phyloP scores from a whole-genome alignment of 2,329 filamentous ascomycete genomes.

The Phoma sp. region DNA sequence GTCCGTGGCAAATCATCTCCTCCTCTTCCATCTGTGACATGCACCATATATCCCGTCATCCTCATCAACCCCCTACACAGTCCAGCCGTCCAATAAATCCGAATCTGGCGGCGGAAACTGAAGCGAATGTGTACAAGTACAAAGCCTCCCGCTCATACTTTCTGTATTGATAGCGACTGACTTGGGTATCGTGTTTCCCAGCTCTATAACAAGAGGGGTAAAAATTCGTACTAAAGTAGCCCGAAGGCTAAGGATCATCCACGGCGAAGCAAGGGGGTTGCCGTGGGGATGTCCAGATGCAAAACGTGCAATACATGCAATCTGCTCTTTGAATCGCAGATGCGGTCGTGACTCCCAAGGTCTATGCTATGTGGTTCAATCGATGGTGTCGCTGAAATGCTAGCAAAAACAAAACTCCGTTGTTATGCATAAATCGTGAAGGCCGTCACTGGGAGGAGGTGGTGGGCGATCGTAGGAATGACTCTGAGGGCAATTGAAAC shows the following conservation, averaged over 20 bases:
- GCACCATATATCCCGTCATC: constrained; percentile 10
- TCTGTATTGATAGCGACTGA: constrained; percentile 18
- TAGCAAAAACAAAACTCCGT: constrained; percentile 44
- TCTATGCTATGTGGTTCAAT: constrained; percentile 22
- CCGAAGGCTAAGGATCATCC: constrained; percentile 15
- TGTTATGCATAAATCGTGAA: constrained; percentile 47
- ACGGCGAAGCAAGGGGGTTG: constrained; percentile 15
- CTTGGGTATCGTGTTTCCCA: constrained; percentile 20
- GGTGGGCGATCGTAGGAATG: constrained; percentile 34
- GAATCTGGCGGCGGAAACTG: constrained; percentile 28
- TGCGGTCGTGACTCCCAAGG: constrained; percentile 10
- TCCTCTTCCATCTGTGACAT: constrained; percentile 9
- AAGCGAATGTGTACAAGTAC: constrained; percentile 43
- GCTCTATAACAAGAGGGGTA: background rate
- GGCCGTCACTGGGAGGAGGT: constrained; percentile 34
- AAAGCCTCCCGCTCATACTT: constrained; percentile 20
- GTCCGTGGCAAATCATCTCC: constrained; percentile 1
- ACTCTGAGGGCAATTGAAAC: constrained; percentile 22
- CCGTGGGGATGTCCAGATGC: constrained; percentile 21
- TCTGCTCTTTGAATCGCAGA: constrained; percentile 9
- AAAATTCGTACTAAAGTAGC: constrained; percentile 19
- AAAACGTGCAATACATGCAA: constrained; percentile 16
- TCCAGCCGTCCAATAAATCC: constrained; percentile 27
- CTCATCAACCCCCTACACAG: constrained; percentile 17
- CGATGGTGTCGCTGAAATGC: constrained; percentile 44